Percentiles rank a stretch among this genome's conserved stretches.
phyloP scores from a whole-genome alignment of 352 stramenopile species.

The Phytophthora sp. region DNA sequence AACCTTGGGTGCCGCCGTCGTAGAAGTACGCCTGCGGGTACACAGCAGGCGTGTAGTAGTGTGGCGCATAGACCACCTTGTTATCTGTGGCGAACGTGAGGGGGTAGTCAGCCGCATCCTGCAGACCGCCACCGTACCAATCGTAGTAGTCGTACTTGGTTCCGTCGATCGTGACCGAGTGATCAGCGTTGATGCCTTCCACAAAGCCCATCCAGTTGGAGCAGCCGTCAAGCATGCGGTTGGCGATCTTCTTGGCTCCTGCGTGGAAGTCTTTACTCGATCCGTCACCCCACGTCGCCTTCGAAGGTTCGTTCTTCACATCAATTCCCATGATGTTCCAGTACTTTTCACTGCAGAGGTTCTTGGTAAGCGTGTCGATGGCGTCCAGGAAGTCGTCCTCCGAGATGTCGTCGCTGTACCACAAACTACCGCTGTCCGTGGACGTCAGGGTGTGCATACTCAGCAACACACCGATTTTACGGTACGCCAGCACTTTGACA shows the following conservation, averaged over 20 bases:
- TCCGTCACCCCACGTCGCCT: constrained; percentile 55
- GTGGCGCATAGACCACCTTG: constrained; percentile 82
- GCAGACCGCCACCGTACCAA: constrained; percentile 66
- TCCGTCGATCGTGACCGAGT: constrained; percentile 52
- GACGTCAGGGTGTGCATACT: constrained; percentile 68
- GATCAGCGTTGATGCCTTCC: constrained; percentile 59
- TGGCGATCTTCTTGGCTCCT: constrained; percentile 52
- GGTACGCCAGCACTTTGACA: constrained; percentile 57
- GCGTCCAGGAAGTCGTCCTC: constrained; percentile 52
- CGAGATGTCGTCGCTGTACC: constrained; percentile 46
- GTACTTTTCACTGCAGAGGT: constrained; percentile 58
- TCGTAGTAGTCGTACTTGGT: constrained; percentile 64
- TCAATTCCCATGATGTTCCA: constrained; percentile 71
- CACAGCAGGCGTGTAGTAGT: constrained; percentile 76
- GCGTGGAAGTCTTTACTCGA: constrained; percentile 49
- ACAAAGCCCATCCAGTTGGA: constrained; percentile 76
- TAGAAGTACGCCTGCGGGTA: constrained; percentile 71
- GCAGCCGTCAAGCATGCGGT: constrained; percentile 72
- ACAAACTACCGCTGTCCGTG: constrained; percentile 46
- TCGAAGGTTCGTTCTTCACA: constrained; percentile 64
- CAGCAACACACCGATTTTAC: constrained; percentile 63
- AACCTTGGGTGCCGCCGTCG: constrained; percentile 39
- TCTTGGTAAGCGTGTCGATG: constrained; percentile 52
- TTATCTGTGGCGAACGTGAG: constrained; percentile 52
- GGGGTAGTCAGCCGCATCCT: constrained; percentile 43